Percentiles rank a stretch among this genome's conserved stretches.
phyloP scores from a whole-genome alignment of 164 flowering plant genomes.

The Aristolochia californica region DNA sequence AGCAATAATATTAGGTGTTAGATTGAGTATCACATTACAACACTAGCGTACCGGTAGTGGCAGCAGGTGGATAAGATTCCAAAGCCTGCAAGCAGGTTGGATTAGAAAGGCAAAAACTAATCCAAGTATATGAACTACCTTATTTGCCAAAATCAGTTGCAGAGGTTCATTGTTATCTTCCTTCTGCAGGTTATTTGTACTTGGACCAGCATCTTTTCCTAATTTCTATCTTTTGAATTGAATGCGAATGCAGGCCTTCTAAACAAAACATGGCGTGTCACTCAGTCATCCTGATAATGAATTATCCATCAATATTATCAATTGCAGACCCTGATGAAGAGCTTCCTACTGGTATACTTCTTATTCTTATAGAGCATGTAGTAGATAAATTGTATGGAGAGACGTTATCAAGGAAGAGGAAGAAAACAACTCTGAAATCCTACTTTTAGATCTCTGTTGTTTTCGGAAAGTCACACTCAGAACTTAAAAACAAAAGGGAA shows the following conservation, averaged over 20 bases:
- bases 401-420: too few relatives aligned
- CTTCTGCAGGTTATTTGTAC: slow-evolving; percentile 15
- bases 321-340: slow-evolving; percentile 28
- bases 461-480: too few relatives aligned
- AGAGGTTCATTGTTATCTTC: slow-evolving; percentile 56
- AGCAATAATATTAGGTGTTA: too few relatives aligned
- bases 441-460: too few relatives aligned
- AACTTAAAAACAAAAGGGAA: too few relatives aligned
- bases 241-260: slow-evolving; percentile 58
- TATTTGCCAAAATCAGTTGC: slow-evolving; percentile 35
- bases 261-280: slow-evolving; percentile 1
- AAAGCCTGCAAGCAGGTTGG: slow-evolving; percentile 28
- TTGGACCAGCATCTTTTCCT: slow-evolving; percentile 21
- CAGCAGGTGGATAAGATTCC: slow-evolving; percentile 53
- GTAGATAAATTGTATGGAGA: too few relatives aligned
- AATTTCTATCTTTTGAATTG: slow-evolving; percentile 61
- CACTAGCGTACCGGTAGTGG: slow-evolving; percentile 24
- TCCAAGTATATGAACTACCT: slow-evolving; percentile 25
- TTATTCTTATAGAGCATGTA: slow-evolving; percentile 21
- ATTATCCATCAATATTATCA: slow-evolving; percentile 54
- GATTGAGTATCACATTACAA: too few relatives aligned
- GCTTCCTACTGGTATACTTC: slow-evolving; percentile 15
- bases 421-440: too few relatives aligned
- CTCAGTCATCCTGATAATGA: not conserved
- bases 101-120: slow-evolving; percentile 7